Base-by-base conservation (phyloP, 164 flowering plant species). In the Tetracentron sinense region DNA sequence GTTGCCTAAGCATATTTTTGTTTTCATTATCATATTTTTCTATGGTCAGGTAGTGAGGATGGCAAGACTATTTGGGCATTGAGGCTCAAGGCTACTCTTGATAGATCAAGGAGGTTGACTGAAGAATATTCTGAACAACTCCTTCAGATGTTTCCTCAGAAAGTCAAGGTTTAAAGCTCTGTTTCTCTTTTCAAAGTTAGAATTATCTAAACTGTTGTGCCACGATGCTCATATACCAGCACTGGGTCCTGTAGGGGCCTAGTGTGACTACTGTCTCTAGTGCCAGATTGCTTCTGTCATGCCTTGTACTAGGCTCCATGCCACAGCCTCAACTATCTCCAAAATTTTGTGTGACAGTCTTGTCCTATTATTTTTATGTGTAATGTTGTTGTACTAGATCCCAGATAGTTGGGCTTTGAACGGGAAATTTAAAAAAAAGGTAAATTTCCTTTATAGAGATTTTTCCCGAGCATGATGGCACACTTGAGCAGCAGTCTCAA, bases 31-130 rank as follows among this genome's bases (percentile, higher is more conserved):
- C 50, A 31, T 57, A 14, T 42, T 63, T 52, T 23, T 58, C 44
- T 42, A 27, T 58, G 29, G 55, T 19, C 74, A 90, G 98, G 93
- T 52, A 79, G 72, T 69, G 97, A 93, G 77, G 89, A 93, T 76
- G 90, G 97, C 11, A 90, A 78, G 74, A 78, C 56, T 60, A 80
- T 93, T 50, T 90, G 98, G 98, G 92, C 82, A 61, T 68, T 93
- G 60, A 84, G 97, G 77, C 82, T 90, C 56, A 93, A 93, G 77
- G 98, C 98, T 69, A 90, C 98, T 46, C 83, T 93, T 66, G 98
- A 93, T 75, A 83, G 98, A 77, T 72, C 92, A 46, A 81, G 90
- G 74, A 85, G 98, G 79, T 68, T 93, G 47, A 93, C 96, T 50
- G 98, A 90, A 70, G 94, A 89, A 71, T 90, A 88, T 67, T 82